Base-by-base conservation (phyloP, 2,329 filamentous ascomycete species). In the Trichoderma sp. region DNA sequence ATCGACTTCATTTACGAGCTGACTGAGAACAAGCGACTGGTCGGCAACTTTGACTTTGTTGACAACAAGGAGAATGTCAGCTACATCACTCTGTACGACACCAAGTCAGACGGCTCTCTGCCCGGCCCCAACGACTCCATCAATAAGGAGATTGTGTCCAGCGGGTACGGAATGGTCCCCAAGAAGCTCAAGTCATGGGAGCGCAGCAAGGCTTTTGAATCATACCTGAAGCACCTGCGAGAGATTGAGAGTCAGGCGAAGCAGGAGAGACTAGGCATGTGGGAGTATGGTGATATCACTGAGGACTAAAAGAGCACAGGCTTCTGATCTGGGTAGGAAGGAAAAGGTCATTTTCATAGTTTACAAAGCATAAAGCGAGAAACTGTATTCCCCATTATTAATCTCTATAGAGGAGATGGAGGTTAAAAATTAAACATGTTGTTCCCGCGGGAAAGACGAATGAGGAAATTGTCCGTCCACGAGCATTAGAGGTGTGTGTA, bases 241-340 rank as follows among this genome's bases (percentile, higher is more conserved):
- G 88, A 92, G 81, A 88, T 92, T 66, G 92, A 97, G 85, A 86
- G 87, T 43, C 86, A 91, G 81, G 95, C 95, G 5, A 97, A 97
- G 88, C 85, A 88, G 70, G 90, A 91, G 71, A 89, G 94, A 74
- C 86, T 90, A 75, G 96, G 96, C 57, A 96, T 97, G 88, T 99
- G 95, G 95, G 96, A 99, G 87, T 99, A 98, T 82, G 96, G 96
- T 76, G 96, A 98, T 81, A 87, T 97, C 79, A 97, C 94, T 15
- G 95, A 97, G 84, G 94, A 97, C 79, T 94, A 90, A 43, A 90
- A 43, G 15, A 81, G 66, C n/a, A 15, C 20, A 30, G 36, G 39
- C 34, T 53, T 43, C n/a, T 43, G 26, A n/a, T 65, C 50, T 13
- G 9, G 43, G 43, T 50, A 36, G 39, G 26, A 26, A 47, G 30